Evolutionary conservation across 2,329 filamentous ascomycete species (phyloP), one percentile per base, ranked within the genome.

Genomic region (Xylariaceae sp.): DNA sequence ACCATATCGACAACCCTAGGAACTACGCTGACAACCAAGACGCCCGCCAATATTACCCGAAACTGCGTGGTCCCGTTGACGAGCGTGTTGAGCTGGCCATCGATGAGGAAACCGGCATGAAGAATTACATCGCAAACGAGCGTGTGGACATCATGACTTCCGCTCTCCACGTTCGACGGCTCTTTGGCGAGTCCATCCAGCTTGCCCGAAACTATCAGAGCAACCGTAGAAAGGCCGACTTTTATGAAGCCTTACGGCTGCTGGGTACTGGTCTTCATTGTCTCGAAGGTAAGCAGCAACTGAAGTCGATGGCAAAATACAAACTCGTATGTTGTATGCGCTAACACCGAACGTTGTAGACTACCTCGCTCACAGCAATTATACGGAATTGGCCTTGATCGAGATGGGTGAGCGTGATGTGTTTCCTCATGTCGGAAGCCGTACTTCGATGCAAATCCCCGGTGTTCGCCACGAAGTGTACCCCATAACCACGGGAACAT

Each of bases 81-180:
- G 90, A 95, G 74, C 67, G 77, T 30, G 79, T 83, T 49, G 92
- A 96, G 74, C 79, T 96, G 37, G 82, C 80, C 45, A 80, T 97
- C 64, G 89, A 97, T 64, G 79, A 81, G 1, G 74, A 83, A 51
- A 86, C 85, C 4, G 88, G 87, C 63, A 78, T 95, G 73, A 97
- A 97, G 76, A 94, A 91, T 70, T 96, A 96, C 73, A 96, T 96
- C 71, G 90, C 91, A 40, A 91, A 91, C 60, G 91, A 96, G 70
- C 75, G 82, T 49, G 73, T 80, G 55, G 81, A 83, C 45, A 94
- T 95, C 68, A 88, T 88, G 73, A 95, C 88, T 44, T 95, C 89
- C 47, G 87, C 91, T 54, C 76, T 79, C 47, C 84, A 95, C 65
- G 82, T 96, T 57, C 83, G 88, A 51, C 79, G 81, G 59, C 82